Percentiles rank a stretch among this genome's conserved stretches.
These are phyloP conservation scores for Saccharomycopsis microspora DNA, from an alignment of 805 yeast genomes.

Conservation along the genomic window DNA sequence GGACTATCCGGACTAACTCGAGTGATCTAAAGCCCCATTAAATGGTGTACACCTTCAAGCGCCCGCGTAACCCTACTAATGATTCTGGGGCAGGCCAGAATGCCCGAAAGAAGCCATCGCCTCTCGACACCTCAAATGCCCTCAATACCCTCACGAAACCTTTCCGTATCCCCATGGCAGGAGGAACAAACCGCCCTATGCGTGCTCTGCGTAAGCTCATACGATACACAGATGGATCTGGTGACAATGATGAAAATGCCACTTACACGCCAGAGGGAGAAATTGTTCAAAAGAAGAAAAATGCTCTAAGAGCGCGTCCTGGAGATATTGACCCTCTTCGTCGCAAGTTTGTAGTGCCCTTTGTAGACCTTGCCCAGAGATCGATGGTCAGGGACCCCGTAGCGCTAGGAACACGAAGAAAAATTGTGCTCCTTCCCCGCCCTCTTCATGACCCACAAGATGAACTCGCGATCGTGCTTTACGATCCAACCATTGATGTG, in stretches of 20 bases:
- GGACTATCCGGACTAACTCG: no score
- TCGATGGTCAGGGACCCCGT: constrained; percentile 39
- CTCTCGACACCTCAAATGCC: constrained; percentile 19
- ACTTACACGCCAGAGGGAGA: constrained; percentile 2
- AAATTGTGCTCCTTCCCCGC: constrained; percentile 63
- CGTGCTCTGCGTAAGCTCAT: constrained; percentile 10
- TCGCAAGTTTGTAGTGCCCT: constrained; percentile 51
- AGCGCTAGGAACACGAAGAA: constrained; percentile 72
- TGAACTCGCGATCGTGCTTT: constrained; percentile 87
- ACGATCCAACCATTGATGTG: constrained; percentile 86
- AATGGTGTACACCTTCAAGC: not conserved
- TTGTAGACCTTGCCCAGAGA: constrained; percentile 26
- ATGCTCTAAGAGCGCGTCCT: constrained; percentile 45
- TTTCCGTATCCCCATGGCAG: constrained; percentile 44
- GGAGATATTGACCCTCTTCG: constrained; percentile 22
- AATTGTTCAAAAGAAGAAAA: constrained; percentile 28
- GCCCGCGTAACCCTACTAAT: not conserved
- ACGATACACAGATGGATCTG: no score
- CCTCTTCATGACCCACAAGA: constrained; percentile 93
- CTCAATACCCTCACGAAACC: constrained; percentile 47
- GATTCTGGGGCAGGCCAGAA: constrained; percentile 15
- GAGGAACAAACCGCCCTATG: constrained; percentile 13
- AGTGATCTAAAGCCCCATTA: not conserved
- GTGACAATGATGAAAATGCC: constrained; percentile 1
- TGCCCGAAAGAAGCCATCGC: constrained; percentile 11